These are phyloP conservation scores for Phytophthora colocasiae DNA, from an alignment of 352 stramenopile species.

Conservation along the genomic window DNA sequence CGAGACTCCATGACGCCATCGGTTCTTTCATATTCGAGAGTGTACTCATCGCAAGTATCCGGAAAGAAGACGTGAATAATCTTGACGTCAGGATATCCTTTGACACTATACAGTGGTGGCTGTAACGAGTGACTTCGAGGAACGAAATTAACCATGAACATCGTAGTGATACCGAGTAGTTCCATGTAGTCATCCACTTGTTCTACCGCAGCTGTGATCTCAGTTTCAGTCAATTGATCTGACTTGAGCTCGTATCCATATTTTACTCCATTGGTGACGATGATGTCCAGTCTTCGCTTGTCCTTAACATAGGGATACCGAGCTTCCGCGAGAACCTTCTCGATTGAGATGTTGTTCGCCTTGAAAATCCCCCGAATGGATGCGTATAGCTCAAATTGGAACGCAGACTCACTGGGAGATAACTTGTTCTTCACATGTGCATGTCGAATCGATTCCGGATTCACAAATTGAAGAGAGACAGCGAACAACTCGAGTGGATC, in stretches of 20 bases:
- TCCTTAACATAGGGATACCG: conserved; percentile 1
- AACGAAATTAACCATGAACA: neutral
- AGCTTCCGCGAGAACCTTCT: conserved; percentile 6
- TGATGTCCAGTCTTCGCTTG: conserved; percentile 1
- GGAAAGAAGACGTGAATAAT: conserved; percentile 16
- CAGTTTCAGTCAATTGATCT: neutral
- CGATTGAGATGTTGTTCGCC: conserved; percentile 7
- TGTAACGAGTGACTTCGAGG: neutral
- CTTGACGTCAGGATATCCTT: conserved; percentile 10
- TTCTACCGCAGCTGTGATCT: neutral
- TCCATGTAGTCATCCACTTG: neutral
- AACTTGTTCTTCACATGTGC: conserved; percentile 1
- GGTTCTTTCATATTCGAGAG: conserved; percentile 1
- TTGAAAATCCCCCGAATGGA: conserved; percentile 15
- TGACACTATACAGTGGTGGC: neutral
- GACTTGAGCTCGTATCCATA: conserved; percentile 2
- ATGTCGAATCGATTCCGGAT: conserved; percentile 7
- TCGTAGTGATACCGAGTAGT: neutral
- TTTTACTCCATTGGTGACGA: neutral
- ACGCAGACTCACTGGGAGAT: conserved; percentile 6
- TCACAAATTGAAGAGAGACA: conserved; percentile 9
- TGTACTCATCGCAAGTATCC: conserved; percentile 10
- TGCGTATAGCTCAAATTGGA: conserved; percentile 20
- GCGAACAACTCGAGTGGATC: conserved; percentile 7
- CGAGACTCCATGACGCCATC: neutral